Evolutionary conservation across 1,284 basidiomycete genomes (phyloP).

Genomic region (Heterobasidion annosum): DNA sequence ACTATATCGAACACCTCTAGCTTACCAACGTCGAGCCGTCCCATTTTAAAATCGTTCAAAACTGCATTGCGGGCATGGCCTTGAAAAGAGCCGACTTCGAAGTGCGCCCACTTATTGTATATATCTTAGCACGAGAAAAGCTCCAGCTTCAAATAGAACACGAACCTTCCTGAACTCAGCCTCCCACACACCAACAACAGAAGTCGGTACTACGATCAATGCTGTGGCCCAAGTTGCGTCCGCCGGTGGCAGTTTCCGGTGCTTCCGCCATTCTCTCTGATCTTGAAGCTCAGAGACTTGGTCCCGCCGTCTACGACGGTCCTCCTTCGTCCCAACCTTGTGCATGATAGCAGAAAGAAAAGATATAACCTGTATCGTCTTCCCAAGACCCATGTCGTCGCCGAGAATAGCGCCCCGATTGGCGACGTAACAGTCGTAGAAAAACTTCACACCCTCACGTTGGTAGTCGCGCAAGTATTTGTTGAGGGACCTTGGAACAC

Average conservation of each 20-base stretch:
- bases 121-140: not conserved
- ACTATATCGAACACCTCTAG: slow-evolving; percentile 4
- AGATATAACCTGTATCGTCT: slow-evolving; percentile 84
- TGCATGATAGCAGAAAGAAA: slow-evolving; percentile 83
- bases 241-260: slow-evolving; percentile 49
- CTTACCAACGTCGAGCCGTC: slow-evolving; percentile 67
- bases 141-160: not conserved
- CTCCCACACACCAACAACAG: slow-evolving; percentile 76
- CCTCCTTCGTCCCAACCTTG: slow-evolving; percentile 57
- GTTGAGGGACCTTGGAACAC: slow-evolving; percentile 68
- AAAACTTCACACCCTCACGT: slow-evolving; percentile 71
- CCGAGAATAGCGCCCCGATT: slow-evolving; percentile 68
- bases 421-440: slow-evolving; percentile 59
- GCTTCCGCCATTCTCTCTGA: slow-evolving; percentile 38
- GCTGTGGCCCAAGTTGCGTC: slow-evolving; percentile 72
- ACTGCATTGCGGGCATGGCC: slow-evolving; percentile 46
- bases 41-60: slow-evolving; percentile 62
- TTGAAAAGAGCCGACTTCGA: slow-evolving; percentile 66
- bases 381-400: slow-evolving; percentile 88
- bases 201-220: slow-evolving; percentile 73
- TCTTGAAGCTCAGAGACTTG: slow-evolving; percentile 61
- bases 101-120: slow-evolving; percentile 60
- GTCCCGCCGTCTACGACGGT: slow-evolving; percentile 51
- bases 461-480: slow-evolving; percentile 80
- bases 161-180: slow-evolving; percentile 65